Conservation (phyloP, 2,329 filamentous ascomycete genomes). For the Penicillium hordei region DNA sequence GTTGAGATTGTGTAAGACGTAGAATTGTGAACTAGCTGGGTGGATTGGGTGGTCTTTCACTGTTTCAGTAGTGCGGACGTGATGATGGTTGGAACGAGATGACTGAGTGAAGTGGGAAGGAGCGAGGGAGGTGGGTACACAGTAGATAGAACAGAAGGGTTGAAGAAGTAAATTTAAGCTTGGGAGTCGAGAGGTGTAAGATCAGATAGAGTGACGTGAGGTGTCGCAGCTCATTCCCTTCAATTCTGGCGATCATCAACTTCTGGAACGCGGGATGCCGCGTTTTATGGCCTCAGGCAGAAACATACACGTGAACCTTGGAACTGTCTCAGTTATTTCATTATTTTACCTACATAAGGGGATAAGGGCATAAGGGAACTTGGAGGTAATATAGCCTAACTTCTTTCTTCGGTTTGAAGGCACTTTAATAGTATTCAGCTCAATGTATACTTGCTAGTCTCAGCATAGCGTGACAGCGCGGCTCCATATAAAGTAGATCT, state of each 20-base stretch:
- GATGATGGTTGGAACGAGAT: not conserved
- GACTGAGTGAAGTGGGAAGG: not conserved
- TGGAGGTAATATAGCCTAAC: no score
- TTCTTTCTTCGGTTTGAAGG: not conserved
- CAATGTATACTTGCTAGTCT: not conserved
- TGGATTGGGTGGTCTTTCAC: not conserved
- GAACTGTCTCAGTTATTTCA: not conserved
- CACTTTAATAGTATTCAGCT: not conserved
- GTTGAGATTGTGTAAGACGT: not conserved
- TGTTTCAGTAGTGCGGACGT: not conserved
- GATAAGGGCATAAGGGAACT: no score
- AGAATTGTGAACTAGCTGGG: not conserved
- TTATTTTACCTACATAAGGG: not conserved
- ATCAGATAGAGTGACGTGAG: not conserved
- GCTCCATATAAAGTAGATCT: not conserved
- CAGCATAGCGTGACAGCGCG: not conserved
- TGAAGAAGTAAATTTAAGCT: not conserved
- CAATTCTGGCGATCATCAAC: not conserved
- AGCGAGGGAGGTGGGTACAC: not conserved
- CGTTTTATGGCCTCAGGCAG: slow-evolving; percentile 4
- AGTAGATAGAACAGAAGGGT: not conserved
- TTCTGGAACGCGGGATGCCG: slow-evolving; percentile 5
- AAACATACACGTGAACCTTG: not conserved
- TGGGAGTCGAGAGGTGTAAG: not conserved
- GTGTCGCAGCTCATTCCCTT: not conserved